phyloP scores from a whole-genome alignment of 2,329 filamentous ascomycete genomes.

The Scedosporium apiospermum region DNA sequence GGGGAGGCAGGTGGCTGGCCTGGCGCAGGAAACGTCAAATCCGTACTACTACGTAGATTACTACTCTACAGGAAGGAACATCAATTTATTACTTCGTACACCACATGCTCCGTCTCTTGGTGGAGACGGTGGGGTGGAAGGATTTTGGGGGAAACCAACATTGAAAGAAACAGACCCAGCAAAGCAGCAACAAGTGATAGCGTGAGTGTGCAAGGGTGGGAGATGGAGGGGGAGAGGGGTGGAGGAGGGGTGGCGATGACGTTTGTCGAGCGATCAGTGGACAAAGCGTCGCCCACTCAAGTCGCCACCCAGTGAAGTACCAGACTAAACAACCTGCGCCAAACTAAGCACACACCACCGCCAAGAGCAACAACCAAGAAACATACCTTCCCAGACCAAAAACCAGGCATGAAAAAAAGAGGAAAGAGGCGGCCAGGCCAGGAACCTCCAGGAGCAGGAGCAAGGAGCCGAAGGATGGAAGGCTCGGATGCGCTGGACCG shows the following conservation, averaged over 20 bases:
- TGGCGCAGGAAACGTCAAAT: too few relatives aligned
- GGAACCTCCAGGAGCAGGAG: constrained; percentile 1
- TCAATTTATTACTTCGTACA: too few relatives aligned
- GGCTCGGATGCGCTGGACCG: neutral
- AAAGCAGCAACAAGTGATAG: neutral
- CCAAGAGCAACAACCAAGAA: neutral
- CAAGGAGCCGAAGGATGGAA: neutral
- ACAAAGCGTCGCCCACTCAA: neutral
- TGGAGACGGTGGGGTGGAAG: neutral
- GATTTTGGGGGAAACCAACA: neutral
- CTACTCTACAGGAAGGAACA: too few relatives aligned
- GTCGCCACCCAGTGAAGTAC: neutral
- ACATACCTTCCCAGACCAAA: neutral
- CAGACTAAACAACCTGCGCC: too few relatives aligned
- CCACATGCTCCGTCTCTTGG: neutral
- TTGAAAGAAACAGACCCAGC: neutral
- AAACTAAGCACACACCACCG: neutral
- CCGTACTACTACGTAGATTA: too few relatives aligned
- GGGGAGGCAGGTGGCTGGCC: too few relatives aligned
- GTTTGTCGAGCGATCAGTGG: neutral
- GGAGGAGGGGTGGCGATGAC: constrained; percentile 5
- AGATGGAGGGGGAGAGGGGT: neutral
- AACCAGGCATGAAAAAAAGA: neutral
- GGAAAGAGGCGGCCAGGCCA: neutral
- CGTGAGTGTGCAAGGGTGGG: neutral